Percentiles rank a stretch among this genome's conserved stretches.
phyloP scores from a whole-genome alignment of 2,329 filamentous ascomycete genomes.

The Alternaria sp. region DNA sequence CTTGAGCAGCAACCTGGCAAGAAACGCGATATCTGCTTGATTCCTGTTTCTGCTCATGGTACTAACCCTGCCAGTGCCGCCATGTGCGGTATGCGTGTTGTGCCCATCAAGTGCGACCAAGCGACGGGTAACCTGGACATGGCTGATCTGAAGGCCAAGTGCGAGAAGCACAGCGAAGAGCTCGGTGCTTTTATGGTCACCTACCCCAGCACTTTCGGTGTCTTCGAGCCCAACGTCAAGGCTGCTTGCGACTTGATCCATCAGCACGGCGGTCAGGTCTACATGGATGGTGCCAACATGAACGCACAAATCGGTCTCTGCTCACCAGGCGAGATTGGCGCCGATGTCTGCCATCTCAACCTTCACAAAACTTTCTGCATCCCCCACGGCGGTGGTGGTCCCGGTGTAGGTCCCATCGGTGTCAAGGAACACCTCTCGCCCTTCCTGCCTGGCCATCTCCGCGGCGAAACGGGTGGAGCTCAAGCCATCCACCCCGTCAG shows the following conservation, averaged over 20 bases:
- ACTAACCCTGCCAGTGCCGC: slow-evolving; percentile 95
- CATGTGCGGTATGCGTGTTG: slow-evolving; percentile 95
- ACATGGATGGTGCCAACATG: slow-evolving; percentile 99
- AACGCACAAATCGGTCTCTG: slow-evolving; percentile 96
- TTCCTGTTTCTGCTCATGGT: slow-evolving; percentile 93
- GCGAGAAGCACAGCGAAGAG: slow-evolving; percentile 83
- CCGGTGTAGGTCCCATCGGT: slow-evolving; percentile 91
- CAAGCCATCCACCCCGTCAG: slow-evolving; percentile 75
- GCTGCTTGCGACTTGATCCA: slow-evolving; percentile 87
- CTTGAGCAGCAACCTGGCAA: slow-evolving; percentile 72
- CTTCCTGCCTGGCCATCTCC: slow-evolving; percentile 77
- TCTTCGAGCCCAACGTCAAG: slow-evolving; percentile 91
- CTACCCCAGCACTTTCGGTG: slow-evolving; percentile 92
- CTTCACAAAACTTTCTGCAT: slow-evolving; percentile 99
- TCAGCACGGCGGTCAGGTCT: slow-evolving; percentile 87
- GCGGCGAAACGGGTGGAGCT: slow-evolving; percentile 64
- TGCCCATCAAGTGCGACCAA: slow-evolving; percentile 88
- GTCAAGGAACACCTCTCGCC: slow-evolving; percentile 81
- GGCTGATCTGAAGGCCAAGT: slow-evolving; percentile 84
- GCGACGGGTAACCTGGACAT: slow-evolving; percentile 90
- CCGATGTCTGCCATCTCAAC: slow-evolving; percentile 96
- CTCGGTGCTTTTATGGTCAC: slow-evolving; percentile 96
- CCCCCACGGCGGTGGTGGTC: slow-evolving; percentile 92
- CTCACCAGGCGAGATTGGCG: slow-evolving; percentile 92
- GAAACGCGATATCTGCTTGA: slow-evolving; percentile 89